phyloP scores from a whole-genome alignment of 805 yeast species.

The Saccharomyces paradoxus region DNA sequence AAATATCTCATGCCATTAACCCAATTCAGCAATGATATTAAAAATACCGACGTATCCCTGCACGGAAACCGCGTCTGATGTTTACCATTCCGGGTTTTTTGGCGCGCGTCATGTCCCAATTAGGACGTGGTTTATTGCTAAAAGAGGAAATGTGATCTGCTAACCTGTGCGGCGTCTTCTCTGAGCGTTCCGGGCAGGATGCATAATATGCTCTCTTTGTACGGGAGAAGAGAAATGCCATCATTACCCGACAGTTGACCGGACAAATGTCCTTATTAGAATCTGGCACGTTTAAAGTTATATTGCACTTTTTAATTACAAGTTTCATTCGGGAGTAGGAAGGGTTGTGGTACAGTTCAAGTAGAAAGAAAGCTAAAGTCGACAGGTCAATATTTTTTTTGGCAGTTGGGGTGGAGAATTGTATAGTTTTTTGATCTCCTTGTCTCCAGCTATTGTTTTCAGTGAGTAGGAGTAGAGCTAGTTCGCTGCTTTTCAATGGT shows the following conservation, averaged over 20 bases:
- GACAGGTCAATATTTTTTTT: neutral
- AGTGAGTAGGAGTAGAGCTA: neutral
- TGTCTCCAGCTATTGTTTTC: neutral
- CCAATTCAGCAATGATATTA: neutral
- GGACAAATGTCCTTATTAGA: neutral
- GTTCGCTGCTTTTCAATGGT: slow-evolving; percentile 3
- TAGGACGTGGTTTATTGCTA: neutral
- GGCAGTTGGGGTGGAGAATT: neutral
- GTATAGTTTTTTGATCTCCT: neutral
- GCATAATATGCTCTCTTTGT: neutral
- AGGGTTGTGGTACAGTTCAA: neutral
- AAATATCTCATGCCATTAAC: neutral
- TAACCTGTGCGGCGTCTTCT: neutral
- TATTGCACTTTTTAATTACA: neutral
- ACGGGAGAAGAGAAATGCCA: neutral
- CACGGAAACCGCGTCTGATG: neutral
- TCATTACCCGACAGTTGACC: neutral
- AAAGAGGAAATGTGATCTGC: neutral
- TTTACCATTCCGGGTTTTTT: neutral
- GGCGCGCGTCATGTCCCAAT: neutral
- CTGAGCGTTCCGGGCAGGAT: neutral
- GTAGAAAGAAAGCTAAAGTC: neutral
- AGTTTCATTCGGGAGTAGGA: neutral
- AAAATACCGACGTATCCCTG: neutral
- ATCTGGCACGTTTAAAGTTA: neutral